Evolutionary conservation across 2,329 filamentous ascomycete species (phyloP).

Genomic region (Neoarthrinium moseri): DNA sequence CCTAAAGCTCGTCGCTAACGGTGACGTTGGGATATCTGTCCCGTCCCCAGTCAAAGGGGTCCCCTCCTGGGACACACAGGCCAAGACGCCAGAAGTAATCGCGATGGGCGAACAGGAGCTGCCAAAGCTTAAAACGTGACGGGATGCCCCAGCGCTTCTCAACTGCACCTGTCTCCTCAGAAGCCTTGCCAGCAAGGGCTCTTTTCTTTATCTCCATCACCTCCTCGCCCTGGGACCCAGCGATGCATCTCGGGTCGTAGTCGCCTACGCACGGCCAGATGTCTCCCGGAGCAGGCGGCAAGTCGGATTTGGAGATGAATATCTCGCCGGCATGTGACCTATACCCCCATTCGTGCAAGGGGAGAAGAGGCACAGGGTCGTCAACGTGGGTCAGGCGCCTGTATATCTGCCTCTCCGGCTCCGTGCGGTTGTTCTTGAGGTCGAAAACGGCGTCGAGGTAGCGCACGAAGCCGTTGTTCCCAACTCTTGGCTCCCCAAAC

Average conservation of each 20-base stretch:
- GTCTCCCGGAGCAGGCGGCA: constrained; percentile 69
- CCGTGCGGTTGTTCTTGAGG: constrained; percentile 31
- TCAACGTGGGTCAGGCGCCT: constrained; percentile 80
- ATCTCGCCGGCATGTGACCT: constrained; percentile 82
- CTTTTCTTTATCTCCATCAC: constrained; percentile 24
- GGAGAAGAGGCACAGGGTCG: constrained; percentile 87
- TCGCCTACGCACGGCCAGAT: constrained; percentile 71
- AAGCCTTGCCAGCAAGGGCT: constrained; percentile 13
- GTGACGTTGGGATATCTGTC: constrained; percentile 41
- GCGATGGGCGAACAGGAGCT: constrained; percentile 87
- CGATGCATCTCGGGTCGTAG: constrained; percentile 70
- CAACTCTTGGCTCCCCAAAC: constrained; percentile 80
- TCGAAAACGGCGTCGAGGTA: constrained; percentile 56
- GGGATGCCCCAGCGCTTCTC: constrained; percentile 57
- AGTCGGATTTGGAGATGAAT: constrained; percentile 70
- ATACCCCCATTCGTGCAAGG: constrained; percentile 86
- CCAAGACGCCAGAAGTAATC: constrained; percentile 97
- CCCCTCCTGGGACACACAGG: constrained; percentile 80
- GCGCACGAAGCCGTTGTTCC: constrained; percentile 54
- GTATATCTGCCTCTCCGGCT: constrained; percentile 46
- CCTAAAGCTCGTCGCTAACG: constrained; percentile 37
- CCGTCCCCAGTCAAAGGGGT: constrained; percentile 65
- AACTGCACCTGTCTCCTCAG: constrained; percentile 21
- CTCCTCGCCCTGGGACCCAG: constrained; percentile 48
- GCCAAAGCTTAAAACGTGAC: constrained; percentile 74